Evolutionary conservation across 345 rosid species (phyloP).

Genomic region (Citrus inodora): DNA sequence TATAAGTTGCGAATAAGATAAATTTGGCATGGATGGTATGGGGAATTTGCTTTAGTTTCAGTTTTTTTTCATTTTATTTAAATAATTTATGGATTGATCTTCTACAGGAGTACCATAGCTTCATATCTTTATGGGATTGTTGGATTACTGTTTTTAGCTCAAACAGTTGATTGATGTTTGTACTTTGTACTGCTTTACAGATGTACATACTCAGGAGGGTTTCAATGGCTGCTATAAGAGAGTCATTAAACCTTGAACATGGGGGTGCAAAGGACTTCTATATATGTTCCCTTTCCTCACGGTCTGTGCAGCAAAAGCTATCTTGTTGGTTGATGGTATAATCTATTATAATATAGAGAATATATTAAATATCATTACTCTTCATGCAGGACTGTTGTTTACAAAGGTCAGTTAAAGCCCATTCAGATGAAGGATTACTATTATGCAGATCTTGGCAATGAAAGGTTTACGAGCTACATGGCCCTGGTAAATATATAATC

Average conservation of each 20-base stretch:
- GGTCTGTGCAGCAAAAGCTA: constrained; percentile 38
- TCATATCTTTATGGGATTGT: neutral
- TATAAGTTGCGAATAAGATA: neutral
- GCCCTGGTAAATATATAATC: constrained; percentile 98
- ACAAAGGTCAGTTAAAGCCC: constrained; percentile 96
- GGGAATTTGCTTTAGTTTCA: neutral
- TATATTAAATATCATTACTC: neutral
- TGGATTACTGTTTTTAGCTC: neutral
- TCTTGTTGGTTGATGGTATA: neutral
- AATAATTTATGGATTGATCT: neutral
- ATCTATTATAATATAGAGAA: neutral
- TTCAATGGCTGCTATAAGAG: constrained; percentile 95
- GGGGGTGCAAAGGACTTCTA: constrained; percentile 89
- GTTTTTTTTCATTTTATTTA: neutral
- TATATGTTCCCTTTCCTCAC: constrained; percentile 96
- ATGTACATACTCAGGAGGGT: constrained; percentile 92
- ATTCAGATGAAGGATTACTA: constrained; percentile 84
- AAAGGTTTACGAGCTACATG: constrained; percentile 99
- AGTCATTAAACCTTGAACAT: constrained; percentile 84
- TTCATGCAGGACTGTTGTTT: constrained; percentile 80
- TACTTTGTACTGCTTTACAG: constrained; percentile 35
- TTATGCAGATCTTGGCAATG: constrained; percentile 96
- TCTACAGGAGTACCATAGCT: neutral
- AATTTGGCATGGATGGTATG: no score
- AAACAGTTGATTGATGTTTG: neutral